These are phyloP conservation scores for Protea cynaroides DNA, from an alignment of 164 flowering plant genomes.

Conservation along the genomic window DNA sequence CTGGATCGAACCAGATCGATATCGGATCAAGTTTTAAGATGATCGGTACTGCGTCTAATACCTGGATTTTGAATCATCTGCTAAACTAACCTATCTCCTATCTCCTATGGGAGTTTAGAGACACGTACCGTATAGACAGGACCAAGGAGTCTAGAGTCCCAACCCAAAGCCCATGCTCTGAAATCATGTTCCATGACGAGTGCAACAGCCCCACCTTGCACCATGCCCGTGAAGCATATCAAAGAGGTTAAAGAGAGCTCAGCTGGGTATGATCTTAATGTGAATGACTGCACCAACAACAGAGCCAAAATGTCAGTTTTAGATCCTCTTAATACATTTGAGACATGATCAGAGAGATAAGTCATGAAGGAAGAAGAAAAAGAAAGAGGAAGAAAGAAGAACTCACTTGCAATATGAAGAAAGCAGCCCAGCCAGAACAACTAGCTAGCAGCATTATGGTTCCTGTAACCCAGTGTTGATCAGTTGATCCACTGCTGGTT, in stretches of 20 bases:
- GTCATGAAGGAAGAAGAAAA: no score
- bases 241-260: constrained; percentile 65
- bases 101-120: no score
- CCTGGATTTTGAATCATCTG: no score
- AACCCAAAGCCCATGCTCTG: constrained; percentile 68
- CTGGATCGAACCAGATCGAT: no score
- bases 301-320: background rate
- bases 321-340: no score
- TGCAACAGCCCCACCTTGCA: constrained; percentile 53
- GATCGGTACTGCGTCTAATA: no score
- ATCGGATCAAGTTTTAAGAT: no score
- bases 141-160: constrained; percentile 73
- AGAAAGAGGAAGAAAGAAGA: no score
- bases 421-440: constrained; percentile 58
- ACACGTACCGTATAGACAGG: constrained; percentile 65
- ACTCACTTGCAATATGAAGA: constrained; percentile 74
- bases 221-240: constrained; percentile 64
- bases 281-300: constrained; percentile 46
- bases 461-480: constrained; percentile 62
- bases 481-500: constrained; percentile 6
- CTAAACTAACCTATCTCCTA: no score
- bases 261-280: constrained; percentile 71
- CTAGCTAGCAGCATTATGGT: constrained; percentile 58
- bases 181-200: constrained; percentile 53
- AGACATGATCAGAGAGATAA: no score